Conservation (phyloP, 78 protist genomes). For the Tieghemostelium lacteum region DNA sequence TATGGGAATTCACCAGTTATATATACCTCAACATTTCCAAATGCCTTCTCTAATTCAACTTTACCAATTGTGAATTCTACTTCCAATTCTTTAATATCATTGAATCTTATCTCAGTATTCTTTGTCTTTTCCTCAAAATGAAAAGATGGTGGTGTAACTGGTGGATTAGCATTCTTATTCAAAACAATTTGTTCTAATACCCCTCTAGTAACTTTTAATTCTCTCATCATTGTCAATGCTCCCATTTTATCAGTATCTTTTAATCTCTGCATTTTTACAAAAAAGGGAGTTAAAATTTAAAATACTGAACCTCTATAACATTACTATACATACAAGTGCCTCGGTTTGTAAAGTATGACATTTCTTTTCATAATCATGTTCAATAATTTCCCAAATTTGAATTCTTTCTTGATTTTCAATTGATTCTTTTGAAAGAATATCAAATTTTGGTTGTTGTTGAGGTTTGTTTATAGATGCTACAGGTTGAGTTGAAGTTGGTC, state of each 20-base stretch:
- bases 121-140: constrained; percentile 29
- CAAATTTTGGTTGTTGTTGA: constrained; percentile 20
- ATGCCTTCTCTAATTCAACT: neutral
- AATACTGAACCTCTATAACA: neutral
- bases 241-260: constrained; percentile 20
- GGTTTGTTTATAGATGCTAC: neutral
- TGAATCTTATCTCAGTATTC: constrained; percentile 1
- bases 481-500: constrained; percentile 6
- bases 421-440: constrained; percentile 23
- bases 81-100: constrained; percentile 34
- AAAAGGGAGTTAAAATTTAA: neutral
- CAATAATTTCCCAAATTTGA: constrained; percentile 62
- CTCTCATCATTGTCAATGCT: constrained; percentile 25
- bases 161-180: neutral
- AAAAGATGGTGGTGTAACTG: constrained; percentile 39
- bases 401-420: constrained; percentile 44
- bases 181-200: constrained; percentile 39
- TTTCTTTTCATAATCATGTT: constrained; percentile 47
- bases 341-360: constrained; percentile 19
- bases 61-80: constrained; percentile 13
- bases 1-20: constrained; percentile 40
- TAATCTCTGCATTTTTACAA: neutral
- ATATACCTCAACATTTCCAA: neutral
- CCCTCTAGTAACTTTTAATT: constrained; percentile 35
- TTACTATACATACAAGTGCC: constrained; percentile 52